Percentiles rank a stretch among this genome's conserved stretches.
Evolutionary conservation across 768 basidiomycete genomes (phyloP).

Genomic region (Rhodotorula sphaerocarpa): DNA sequence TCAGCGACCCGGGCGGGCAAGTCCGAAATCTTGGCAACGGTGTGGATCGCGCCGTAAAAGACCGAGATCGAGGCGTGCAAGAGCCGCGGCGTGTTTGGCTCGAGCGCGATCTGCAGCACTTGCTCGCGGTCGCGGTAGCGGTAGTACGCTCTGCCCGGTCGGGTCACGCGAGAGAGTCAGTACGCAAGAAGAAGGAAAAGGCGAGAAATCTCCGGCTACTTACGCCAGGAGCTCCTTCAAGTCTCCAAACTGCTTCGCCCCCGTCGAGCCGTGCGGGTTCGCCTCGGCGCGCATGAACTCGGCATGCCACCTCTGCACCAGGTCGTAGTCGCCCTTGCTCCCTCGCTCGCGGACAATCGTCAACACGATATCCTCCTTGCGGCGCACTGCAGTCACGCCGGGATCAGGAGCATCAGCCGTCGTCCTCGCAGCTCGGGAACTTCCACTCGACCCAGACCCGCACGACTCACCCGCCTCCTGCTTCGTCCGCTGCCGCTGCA

Average conservation of each 20-base stretch:
- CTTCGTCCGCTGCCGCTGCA: conserved; percentile 21
- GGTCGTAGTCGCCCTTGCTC: conserved; percentile 1
- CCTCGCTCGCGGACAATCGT: conserved; percentile 29
- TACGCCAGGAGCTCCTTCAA: conserved; percentile 30
- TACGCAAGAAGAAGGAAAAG: neutral
- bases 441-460: too few relatives aligned
- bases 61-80: conserved; percentile 23
- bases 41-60: conserved; percentile 32
- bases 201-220: neutral
- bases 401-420: neutral
- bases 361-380: conserved; percentile 28
- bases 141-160: conserved; percentile 30
- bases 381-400: conserved; percentile 5
- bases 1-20: conserved; percentile 28
- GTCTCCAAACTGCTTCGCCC: conserved; percentile 10
- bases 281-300: conserved; percentile 2
- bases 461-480: conserved; percentile 11
- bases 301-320: conserved; percentile 16
- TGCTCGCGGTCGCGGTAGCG: conserved; percentile 29
- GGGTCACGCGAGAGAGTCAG: neutral
- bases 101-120: conserved; percentile 24
- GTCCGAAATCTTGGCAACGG: conserved; percentile 26
- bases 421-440: too few relatives aligned
- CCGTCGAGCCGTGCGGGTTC: neutral
- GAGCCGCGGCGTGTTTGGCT: conserved; percentile 17